Evolutionary conservation across 148 eudicot species (phyloP), one percentile per base, ranked within the genome.

Genomic region (Amaranthus cruentus): DNA sequence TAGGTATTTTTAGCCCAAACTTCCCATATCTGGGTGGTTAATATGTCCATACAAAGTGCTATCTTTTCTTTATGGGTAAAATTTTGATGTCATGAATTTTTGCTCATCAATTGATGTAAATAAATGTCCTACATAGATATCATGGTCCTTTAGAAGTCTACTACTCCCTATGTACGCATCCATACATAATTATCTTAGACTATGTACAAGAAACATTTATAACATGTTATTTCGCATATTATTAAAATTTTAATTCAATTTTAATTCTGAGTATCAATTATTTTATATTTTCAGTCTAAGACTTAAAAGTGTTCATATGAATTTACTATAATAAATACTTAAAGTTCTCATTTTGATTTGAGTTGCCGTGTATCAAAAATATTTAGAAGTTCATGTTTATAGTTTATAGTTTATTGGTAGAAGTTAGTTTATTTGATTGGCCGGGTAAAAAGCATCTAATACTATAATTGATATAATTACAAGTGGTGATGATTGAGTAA

Each of bases 31-130:
- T 72, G 70, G 55, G 65, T 73, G 62, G 60, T 58, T 48, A 51
- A 66, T 51, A 47, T 66, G 47, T 66, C 52, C 68, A 78, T 64
- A 74, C 49, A 52, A 3, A 44, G 47, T 12, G 38, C 38, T 28
- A 44, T 70, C 69, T 64, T 61, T 60, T n/a, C 56, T 75, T 9
- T 67, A 54, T 59, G 60, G 51, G 59, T 9, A 50, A 50, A 49
- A 6, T 68, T 49, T 60, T 57, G 55, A 65, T 59, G 50, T 60
- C 11, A 49, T 58, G 58, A 51, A 68, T 67, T 48, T 56, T 6
- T 50, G n/a, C 44, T n/a, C 49, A 57, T 48, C 48, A 56, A 11
- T 64, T 53, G 55, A 14, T 7, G 46, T 47, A 70, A 56, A 62
- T 10, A 6, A 56, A 46, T 15, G 5, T 12, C 11, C 2, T 60